phyloP scores from a whole-genome alignment of 225 moss, liverwort and hornwort species.

The Straminergon stramineum region DNA sequence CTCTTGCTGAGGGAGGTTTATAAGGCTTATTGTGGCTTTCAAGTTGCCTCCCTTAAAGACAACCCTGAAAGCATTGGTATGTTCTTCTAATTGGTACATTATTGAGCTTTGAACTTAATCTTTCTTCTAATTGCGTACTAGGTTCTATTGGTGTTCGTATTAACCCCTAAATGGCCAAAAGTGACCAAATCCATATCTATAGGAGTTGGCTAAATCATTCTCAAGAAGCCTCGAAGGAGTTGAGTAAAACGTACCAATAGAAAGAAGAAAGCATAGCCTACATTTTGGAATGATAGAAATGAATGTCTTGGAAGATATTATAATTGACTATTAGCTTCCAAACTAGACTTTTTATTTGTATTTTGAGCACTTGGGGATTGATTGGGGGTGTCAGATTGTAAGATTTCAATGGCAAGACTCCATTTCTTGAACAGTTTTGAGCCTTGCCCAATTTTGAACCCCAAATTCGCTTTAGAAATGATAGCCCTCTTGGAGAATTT shows the following conservation, averaged over 20 bases:
- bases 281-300: background rate
- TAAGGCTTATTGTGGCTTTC: conserved; percentile 35
- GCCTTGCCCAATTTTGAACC: background rate
- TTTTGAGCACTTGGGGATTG: background rate
- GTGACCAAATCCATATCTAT: background rate
- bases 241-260: background rate
- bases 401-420: background rate
- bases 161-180: background rate
- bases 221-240: background rate
- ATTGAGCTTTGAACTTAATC: background rate
- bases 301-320: background rate
- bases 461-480: background rate
- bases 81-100: background rate
- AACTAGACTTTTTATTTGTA: too few species aligned
- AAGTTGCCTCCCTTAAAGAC: background rate
- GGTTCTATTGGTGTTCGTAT: background rate
- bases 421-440: background rate
- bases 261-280: background rate
- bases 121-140: background rate
- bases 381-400: background rate
- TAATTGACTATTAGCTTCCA: background rate
- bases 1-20: conserved; percentile 20
- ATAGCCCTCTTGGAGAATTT: background rate
- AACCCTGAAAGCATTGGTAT: background rate
- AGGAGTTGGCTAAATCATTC: background rate